These are phyloP conservation scores for Lactarius pseudohatsudake DNA, from an alignment of 768 basidiomycete genomes.

Conservation along the genomic window DNA sequence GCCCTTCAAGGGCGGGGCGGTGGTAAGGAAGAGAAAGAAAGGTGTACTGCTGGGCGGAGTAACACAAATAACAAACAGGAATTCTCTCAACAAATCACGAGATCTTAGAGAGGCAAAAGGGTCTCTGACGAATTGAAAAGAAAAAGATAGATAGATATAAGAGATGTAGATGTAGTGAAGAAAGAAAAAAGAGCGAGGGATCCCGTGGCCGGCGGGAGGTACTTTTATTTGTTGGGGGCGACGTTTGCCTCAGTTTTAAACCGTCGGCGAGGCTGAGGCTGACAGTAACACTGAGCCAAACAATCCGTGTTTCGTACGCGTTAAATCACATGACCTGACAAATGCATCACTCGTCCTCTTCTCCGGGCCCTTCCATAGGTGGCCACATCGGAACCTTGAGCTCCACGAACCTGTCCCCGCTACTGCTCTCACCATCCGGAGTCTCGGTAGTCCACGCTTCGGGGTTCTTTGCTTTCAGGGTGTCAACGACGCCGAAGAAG, in stretches of 20 bases:
- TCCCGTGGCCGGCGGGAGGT: conserved; percentile 17
- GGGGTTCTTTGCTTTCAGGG: conserved; percentile 18
- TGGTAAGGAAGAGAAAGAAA: conserved; percentile 31
- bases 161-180: conserved; percentile 18
- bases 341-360: conserved; percentile 16
- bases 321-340: conserved; percentile 19
- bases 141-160: conserved; percentile 11
- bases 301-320: conserved; percentile 21
- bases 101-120: conserved; percentile 5
- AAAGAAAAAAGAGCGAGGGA: background rate
- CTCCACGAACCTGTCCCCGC: conserved; percentile 28
- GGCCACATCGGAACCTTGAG: conserved; percentile 29
- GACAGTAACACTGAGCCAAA: background rate
- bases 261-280: conserved; percentile 9
- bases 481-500: conserved; percentile 25
- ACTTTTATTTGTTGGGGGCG: conserved; percentile 13
- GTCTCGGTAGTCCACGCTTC: conserved; percentile 15
- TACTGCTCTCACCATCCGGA: background rate
- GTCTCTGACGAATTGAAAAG: conserved; percentile 19
- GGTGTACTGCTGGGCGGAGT: conserved; percentile 23
- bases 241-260: conserved; percentile 2
- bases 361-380: conserved; percentile 16
- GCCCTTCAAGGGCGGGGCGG: conserved; percentile 39
- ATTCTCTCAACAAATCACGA: conserved; percentile 21
- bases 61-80: conserved; percentile 23